phyloP scores from a whole-genome alignment of 495 filamentous ascomycete species.

The Polyplosphaeria fusca region DNA sequence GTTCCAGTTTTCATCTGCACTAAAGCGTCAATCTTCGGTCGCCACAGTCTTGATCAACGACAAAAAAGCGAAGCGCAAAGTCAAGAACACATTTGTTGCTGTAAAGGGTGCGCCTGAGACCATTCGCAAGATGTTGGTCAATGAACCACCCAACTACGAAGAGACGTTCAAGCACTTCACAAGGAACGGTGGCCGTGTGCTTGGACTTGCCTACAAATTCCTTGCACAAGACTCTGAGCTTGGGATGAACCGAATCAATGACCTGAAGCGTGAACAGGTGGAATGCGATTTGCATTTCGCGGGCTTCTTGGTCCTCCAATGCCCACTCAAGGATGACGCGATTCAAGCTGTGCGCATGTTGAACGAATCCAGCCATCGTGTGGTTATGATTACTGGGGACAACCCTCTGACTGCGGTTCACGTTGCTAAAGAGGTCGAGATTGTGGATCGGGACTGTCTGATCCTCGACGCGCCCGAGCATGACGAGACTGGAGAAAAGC shows the following conservation, averaged over 20 bases:
- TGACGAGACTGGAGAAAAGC: slow-evolving; percentile 71
- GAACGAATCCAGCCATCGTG: slow-evolving; percentile 96
- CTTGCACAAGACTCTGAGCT: slow-evolving; percentile 76
- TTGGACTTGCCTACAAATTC: slow-evolving; percentile 91
- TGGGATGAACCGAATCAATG: slow-evolving; percentile 79
- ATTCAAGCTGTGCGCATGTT: slow-evolving; percentile 92
- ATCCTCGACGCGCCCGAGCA: slow-evolving; percentile 95
- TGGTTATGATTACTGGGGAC: slow-evolving; percentile 99
- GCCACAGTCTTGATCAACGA: slow-evolving; percentile 71
- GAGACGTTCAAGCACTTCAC: slow-evolving; percentile 99
- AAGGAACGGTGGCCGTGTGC: slow-evolving; percentile 85
- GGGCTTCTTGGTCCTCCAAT: slow-evolving; percentile 93
- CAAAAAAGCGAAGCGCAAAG: slow-evolving; percentile 65
- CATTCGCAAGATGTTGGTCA: slow-evolving; percentile 84
- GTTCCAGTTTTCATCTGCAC: slow-evolving; percentile 95
- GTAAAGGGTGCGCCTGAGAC: slow-evolving; percentile 98
- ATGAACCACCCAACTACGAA: slow-evolving; percentile 83
- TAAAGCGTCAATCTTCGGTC: slow-evolving; percentile 94
- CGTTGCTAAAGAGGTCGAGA: slow-evolving; percentile 93
- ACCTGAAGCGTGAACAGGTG: slow-evolving; percentile 86
- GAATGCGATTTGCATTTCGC: slow-evolving; percentile 83
- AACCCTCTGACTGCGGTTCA: slow-evolving; percentile 96
- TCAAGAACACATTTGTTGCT: slow-evolving; percentile 78
- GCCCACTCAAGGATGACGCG: slow-evolving; percentile 94
- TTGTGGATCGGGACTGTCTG: slow-evolving; percentile 91